A percentile compares a stretch with the other conserved stretches of the same genome.
Conservation (phyloP, 2,329 filamentous ascomycete genomes). For the Tolypocladium paradoxum region DNA sequence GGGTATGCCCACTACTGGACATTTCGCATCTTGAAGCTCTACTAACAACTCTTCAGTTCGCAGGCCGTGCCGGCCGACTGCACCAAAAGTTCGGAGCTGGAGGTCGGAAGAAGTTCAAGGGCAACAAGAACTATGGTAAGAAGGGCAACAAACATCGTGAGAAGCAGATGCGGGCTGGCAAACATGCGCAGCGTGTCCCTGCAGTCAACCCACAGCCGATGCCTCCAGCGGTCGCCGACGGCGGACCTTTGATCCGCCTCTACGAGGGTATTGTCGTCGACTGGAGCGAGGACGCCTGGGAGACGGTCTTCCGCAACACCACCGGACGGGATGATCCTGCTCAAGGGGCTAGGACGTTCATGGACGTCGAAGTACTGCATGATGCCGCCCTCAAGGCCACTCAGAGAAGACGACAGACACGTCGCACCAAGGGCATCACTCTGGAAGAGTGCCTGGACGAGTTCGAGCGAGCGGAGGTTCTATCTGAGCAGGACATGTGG, state of each 20-base stretch:
- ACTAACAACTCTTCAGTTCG: slow-evolving; percentile 7
- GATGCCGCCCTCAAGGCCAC: slow-evolving; percentile 55
- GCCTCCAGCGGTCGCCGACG: slow-evolving; percentile 28
- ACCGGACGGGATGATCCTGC: slow-evolving; percentile 25
- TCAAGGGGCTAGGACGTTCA: slow-evolving; percentile 51
- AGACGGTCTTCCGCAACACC: slow-evolving; percentile 55
- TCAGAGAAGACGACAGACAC: slow-evolving; percentile 51
- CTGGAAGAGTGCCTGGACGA: slow-evolving; percentile 89
- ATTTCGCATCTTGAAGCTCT: neutral
- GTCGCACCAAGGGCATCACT: slow-evolving; percentile 53
- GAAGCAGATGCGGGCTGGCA: slow-evolving; percentile 27
- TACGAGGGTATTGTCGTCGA: slow-evolving; percentile 82
- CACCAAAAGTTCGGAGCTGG: slow-evolving; percentile 16
- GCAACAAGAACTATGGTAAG: slow-evolving; percentile 34
- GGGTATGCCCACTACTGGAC: slow-evolving; percentile 11
- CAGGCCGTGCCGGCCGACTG: slow-evolving; percentile 9
- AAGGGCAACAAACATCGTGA: slow-evolving; percentile 37
- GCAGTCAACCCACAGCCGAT: slow-evolving; percentile 23
- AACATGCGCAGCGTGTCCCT: slow-evolving; percentile 23
- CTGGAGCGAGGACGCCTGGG: slow-evolving; percentile 63
- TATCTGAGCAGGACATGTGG: slow-evolving; percentile 95
- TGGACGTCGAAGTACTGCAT: slow-evolving; percentile 38
- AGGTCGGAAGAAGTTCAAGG: slow-evolving; percentile 37
- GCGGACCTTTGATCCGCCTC: slow-evolving; percentile 61
- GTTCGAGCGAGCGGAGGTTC: slow-evolving; percentile 84